Percentiles rank a stretch among this genome's conserved stretches.
phyloP scores from a whole-genome alignment of 352 stramenopile genomes.

The Aphanomyces invadans region DNA sequence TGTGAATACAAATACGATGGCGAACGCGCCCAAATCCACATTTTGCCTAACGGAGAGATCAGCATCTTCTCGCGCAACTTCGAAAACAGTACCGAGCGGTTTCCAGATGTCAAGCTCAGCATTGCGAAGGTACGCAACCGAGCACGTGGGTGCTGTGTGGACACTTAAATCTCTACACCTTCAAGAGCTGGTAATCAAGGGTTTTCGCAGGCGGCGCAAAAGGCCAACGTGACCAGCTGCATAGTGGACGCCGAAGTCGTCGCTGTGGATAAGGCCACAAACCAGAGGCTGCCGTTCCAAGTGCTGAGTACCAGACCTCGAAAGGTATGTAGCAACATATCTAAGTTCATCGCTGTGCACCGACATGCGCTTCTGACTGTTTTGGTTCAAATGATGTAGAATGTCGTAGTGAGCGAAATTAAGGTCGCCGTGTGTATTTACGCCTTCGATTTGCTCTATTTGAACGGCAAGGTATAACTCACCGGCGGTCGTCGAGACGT shows the following conservation, averaged over 20 bases:
- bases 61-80: conserved; percentile 98
- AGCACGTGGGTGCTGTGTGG: background rate
- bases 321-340: conserved; percentile 49
- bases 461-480: conserved; percentile 85
- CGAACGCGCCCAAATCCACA: conserved; percentile 95
- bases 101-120: conserved; percentile 85
- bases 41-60: conserved; percentile 79
- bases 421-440: conserved; percentile 91
- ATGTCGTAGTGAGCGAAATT: conserved; percentile 83
- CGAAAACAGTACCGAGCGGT: conserved; percentile 97
- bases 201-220: conserved; percentile 19
- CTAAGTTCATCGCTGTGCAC: too few species aligned
- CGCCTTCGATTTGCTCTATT: conserved; percentile 98
- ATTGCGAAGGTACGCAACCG: conserved; percentile 39
- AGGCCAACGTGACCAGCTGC: conserved; percentile 67
- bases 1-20: conserved; percentile 99
- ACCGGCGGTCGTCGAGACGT: too few species aligned
- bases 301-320: conserved; percentile 95
- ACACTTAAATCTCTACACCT: background rate
- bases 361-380: too few species aligned
- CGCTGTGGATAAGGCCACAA: conserved; percentile 93
- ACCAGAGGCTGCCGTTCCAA: conserved; percentile 98
- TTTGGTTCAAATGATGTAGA: too few species aligned
- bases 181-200: too few species aligned
- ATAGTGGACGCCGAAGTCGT: conserved; percentile 99